Conservation (phyloP, 768 basidiomycete genomes). For the Rhodotorula diobovata region DNA sequence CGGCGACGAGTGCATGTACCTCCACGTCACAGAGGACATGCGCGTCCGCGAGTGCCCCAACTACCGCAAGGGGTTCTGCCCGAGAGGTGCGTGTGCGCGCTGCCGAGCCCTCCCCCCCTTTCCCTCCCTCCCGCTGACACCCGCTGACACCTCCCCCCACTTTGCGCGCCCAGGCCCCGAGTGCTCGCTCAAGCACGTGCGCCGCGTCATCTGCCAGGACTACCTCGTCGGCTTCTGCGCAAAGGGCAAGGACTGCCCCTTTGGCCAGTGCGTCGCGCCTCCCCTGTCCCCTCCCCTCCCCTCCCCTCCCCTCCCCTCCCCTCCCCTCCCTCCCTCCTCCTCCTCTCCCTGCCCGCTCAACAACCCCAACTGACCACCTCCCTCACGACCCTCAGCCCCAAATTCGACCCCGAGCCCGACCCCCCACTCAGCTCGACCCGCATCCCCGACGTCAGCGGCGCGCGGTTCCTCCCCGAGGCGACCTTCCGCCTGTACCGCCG, state of each 20-base stretch:
- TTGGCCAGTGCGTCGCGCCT: slow-evolving; percentile 53
- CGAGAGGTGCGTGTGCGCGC: slow-evolving; percentile 66
- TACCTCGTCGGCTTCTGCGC: slow-evolving; percentile 94
- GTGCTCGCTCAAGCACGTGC: slow-evolving; percentile 87
- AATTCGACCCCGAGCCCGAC: slow-evolving; percentile 44
- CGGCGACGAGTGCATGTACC: slow-evolving; percentile 82
- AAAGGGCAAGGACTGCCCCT: slow-evolving; percentile 69
- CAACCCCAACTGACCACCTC: no score
- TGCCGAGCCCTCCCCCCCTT: slow-evolving; percentile 31
- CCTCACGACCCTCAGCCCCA: slow-evolving; percentile 43
- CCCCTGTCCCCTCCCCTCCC: slow-evolving; percentile 63
- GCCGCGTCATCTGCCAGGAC: slow-evolving; percentile 80
- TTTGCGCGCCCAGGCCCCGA: slow-evolving; percentile 60
- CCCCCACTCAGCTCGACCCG: slow-evolving; percentile 34
- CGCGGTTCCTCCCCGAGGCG: slow-evolving; percentile 39
- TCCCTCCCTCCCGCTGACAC: not conserved
- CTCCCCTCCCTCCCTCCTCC: slow-evolving; percentile 82
- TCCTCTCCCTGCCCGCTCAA: slow-evolving; percentile 60
- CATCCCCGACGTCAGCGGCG: slow-evolving; percentile 40
- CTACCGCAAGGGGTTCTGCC: slow-evolving; percentile 92
- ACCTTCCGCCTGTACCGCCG: slow-evolving; percentile 35
- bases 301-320: slow-evolving; percentile 63
- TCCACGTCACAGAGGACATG: slow-evolving; percentile 79
- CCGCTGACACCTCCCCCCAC: not conserved
- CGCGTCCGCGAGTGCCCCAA: slow-evolving; percentile 88